Percentiles rank a stretch among this genome's conserved stretches.
phyloP scores from a whole-genome alignment of 2,329 filamentous ascomycete genomes.

The Claviceps capensis region DNA sequence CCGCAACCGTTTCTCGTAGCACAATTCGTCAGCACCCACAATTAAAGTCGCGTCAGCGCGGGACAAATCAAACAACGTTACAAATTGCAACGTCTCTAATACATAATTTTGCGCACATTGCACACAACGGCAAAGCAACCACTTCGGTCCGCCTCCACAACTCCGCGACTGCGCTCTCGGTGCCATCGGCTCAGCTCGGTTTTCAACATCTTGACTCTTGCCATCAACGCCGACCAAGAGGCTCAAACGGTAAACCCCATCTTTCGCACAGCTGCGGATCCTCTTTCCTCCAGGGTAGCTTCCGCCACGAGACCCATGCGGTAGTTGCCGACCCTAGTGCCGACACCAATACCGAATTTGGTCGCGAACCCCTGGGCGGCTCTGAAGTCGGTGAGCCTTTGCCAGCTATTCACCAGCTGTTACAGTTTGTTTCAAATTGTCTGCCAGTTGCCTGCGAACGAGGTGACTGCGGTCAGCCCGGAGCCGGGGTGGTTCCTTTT shows the following conservation, averaged over 20 bases:
- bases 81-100: no score
- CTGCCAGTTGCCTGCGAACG: background rate
- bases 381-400: slow-evolving; percentile 5
- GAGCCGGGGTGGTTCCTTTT: background rate
- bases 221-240: background rate
- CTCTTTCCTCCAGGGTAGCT: background rate
- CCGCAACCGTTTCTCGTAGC: no score
- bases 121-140: background rate
- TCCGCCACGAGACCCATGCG: background rate
- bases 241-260: no score
- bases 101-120: no score
- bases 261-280: background rate
- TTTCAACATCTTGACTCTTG: background rate
- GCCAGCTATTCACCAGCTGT: background rate
- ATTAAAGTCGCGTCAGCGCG: background rate
- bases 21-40: background rate
- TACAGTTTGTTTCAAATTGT: background rate
- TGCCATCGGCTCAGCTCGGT: slow-evolving; percentile 1
- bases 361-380: background rate
- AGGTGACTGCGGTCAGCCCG: background rate
- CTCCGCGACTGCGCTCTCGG: background rate
- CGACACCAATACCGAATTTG: background rate
- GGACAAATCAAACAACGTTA: background rate
- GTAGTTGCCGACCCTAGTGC: background rate
- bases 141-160: background rate